phyloP scores from a whole-genome alignment of 257 asterid species.

The Galeopsis tetrahit region DNA sequence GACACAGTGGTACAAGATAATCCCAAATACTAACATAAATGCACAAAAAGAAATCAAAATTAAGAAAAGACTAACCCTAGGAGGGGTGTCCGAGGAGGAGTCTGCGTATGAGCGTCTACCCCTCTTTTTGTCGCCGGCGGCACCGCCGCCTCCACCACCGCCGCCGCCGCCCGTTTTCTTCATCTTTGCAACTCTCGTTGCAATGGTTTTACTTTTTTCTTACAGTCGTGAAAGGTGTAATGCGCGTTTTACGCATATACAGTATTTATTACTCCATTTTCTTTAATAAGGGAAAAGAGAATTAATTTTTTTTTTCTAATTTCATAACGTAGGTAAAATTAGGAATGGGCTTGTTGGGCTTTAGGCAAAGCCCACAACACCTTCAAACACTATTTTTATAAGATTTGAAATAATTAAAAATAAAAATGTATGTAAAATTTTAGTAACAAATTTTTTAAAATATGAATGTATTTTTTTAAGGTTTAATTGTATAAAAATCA shows the following conservation, averaged over 20 bases:
- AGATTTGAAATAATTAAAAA: too few species aligned
- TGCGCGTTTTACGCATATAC: neutral
- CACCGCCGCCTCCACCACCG: conserved; percentile 51
- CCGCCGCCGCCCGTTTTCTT: conserved; percentile 68
- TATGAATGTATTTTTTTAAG: too few species aligned
- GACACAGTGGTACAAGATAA: conserved; percentile 30
- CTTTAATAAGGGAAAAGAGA: neutral
- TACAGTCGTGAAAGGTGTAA: neutral
- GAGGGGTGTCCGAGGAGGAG: conserved; percentile 58
- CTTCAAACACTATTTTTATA: neutral
- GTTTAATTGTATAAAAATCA: too few species aligned
- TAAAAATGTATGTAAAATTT: too few species aligned
- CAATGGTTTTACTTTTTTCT: conserved; percentile 19
- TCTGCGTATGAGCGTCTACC: conserved; percentile 66
- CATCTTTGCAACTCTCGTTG: conserved; percentile 45
- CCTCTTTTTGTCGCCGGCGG: conserved; percentile 74
- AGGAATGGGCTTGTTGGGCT: neutral
- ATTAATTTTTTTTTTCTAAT: conserved; percentile 12
- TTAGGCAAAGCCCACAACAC: neutral
- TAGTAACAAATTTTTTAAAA: too few species aligned
- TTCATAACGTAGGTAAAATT: conserved; percentile 3
- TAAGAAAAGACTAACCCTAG: conserved; percentile 54
- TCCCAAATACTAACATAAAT: conserved; percentile 27
- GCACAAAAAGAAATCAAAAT: neutral
- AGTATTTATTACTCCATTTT: conserved; percentile 9